Evolutionary conservation across 306 rosid species (phyloP), one percentile per base, ranked within the genome.

Genomic region (Adenanthera pavonina): DNA sequence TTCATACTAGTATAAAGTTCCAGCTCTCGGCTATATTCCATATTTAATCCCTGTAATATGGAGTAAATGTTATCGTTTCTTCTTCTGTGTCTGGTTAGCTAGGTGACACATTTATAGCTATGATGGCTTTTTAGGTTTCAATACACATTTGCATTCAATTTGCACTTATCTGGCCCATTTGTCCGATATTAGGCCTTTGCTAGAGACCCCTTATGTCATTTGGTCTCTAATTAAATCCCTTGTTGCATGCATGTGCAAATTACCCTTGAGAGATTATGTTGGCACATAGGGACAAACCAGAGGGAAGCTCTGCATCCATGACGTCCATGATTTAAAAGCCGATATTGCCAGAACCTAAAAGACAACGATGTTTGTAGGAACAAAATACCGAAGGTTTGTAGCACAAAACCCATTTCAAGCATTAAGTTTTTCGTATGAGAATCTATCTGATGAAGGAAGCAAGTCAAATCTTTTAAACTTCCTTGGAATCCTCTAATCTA

Each of bases 371-470:
- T 47, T 20, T 3, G 20, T 36, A 48, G 49, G 69, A 48, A 40
- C 38, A 33, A 17, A 36, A 16, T 10, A 36, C 10, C 11, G 14
- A 40, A 9, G 30, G 76, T 8, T 4, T 51, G 14, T 25, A 77
- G 41, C 76, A 53, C 19, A 61, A 68, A 17, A 43, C 13, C 74
- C 68, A 33, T 83, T 83, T 46, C 2, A 72, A 74, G 59, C 25
- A 41, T 41, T 16, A 82, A 8, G 41, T 62, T 17, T 43, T 74
- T 14, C 69, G 36, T 48, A 68, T 69, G 73, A 79, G 81, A 79
- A 79, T 79, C 61, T 49, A 81, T 25, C 30, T 25, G 30, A 25
- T 25, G 30, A 25, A 44, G 7, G 8, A 46, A 65, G 59, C 35
- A 72, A 17, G 33, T 65, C 51, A 60, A 59, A 41, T 75, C 17